Conservation (phyloP, 2,329 filamentous ascomycete genomes). For the Sphaerulina populicola region DNA sequence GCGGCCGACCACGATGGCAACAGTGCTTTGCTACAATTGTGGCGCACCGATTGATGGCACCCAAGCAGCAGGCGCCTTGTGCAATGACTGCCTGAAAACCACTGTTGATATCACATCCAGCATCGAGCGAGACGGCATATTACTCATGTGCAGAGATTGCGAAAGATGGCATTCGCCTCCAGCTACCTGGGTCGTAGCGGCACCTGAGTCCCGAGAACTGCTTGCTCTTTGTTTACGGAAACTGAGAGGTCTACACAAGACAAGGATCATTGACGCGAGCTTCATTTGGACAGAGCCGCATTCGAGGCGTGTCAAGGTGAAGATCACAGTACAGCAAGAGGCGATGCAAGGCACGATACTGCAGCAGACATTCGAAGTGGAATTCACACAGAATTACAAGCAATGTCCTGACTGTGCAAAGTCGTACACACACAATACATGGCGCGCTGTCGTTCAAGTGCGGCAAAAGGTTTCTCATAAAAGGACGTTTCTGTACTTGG, state of each 20-base stretch:
- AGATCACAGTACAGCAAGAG: conserved; percentile 81
- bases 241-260: conserved; percentile 74
- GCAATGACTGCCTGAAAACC: conserved; percentile 91
- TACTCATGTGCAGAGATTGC: conserved; percentile 91
- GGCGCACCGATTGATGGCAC: conserved; percentile 93
- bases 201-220: conserved; percentile 82
- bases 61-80: conserved; percentile 73
- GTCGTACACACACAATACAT: conserved; percentile 93
- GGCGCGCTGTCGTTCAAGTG: conserved; percentile 88
- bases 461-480: conserved; percentile 96
- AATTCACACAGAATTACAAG: conserved; percentile 82
- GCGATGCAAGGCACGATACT: conserved; percentile 60
- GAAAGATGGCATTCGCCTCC: conserved; percentile 89
- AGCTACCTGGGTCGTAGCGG: conserved; percentile 72
- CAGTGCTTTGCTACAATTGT: conserved; percentile 97
- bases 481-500: conserved; percentile 72
- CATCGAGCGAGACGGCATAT: conserved; percentile 79
- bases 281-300: conserved; percentile 99
- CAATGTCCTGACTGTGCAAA: conserved; percentile 94
- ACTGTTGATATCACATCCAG: conserved; percentile 87
- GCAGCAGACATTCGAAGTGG: conserved; percentile 91
- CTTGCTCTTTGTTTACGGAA: conserved; percentile 86
- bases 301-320: conserved; percentile 83
- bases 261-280: conserved; percentile 87
- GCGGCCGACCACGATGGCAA: conserved; percentile 36